Conservation (phyloP, 192 early-diverging fungal genomes). For the Coemansia erecta region DNA sequence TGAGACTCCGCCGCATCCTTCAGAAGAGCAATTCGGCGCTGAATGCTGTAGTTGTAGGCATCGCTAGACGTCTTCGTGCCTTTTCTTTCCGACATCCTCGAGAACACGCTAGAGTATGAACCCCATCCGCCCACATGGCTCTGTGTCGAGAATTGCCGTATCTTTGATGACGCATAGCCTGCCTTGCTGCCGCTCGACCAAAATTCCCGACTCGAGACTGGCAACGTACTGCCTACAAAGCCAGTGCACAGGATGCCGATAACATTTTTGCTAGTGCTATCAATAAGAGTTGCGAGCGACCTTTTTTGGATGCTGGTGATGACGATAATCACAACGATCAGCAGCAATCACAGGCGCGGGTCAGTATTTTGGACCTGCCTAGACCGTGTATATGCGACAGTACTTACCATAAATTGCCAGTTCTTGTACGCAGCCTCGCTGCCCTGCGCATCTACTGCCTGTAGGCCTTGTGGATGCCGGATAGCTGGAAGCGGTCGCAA, state of each 20-base stretch:
- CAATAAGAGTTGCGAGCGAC: too few relatives aligned
- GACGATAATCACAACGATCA: too few relatives aligned
- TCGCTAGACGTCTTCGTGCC: not conserved
- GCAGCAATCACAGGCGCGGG: too few relatives aligned
- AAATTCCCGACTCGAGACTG: not conserved
- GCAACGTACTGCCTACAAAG: too few relatives aligned
- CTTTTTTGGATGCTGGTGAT: too few relatives aligned
- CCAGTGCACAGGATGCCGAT: too few relatives aligned
- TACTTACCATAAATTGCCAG: not conserved
- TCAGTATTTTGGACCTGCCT: not conserved
- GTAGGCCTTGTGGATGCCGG: not conserved
- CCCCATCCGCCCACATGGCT: conserved; percentile 34
- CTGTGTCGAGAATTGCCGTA: conserved; percentile 36
- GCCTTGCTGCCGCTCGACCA: conserved; percentile 1
- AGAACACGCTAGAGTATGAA: conserved; percentile 26
- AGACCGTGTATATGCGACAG: too few relatives aligned
- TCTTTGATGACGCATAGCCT: not conserved
- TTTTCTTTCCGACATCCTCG: not conserved
- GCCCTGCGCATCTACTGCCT: not conserved
- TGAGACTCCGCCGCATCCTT: conserved; percentile 37
- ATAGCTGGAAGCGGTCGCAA: not conserved
- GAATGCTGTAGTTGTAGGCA: conserved; percentile 27
- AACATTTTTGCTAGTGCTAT: too few relatives aligned
- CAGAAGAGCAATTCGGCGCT: conserved; percentile 28
- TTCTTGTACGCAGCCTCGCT: not conserved